A percentile compares a stretch with the other conserved stretches of the same genome.
Evolutionary conservation across 805 yeast species (phyloP).

Genomic region (Starmerella bombi): DNA sequence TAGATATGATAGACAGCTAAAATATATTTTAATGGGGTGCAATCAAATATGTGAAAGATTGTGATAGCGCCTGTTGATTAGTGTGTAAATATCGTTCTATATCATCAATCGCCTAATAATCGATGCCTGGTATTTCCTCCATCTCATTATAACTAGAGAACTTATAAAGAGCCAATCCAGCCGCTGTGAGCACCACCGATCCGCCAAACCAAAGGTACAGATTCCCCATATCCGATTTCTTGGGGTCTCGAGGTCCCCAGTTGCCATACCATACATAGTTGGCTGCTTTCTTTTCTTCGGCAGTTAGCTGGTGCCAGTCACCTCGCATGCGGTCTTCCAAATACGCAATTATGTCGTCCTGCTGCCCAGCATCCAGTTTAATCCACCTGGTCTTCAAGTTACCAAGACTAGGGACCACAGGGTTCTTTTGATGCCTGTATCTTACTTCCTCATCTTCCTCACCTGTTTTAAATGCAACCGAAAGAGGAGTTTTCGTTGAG

Average conservation of each 20-base stretch:
- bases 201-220: constrained; percentile 16
- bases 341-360: constrained; percentile 28
- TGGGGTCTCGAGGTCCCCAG: constrained; percentile 28
- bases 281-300: constrained; percentile 27
- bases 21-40: too few species aligned
- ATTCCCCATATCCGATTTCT: constrained; percentile 19
- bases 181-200: constrained; percentile 14
- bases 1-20: too few species aligned
- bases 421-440: constrained; percentile 24
- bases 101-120: constrained; percentile 4
- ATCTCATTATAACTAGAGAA: constrained; percentile 5
- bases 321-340: constrained; percentile 28
- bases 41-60: too few species aligned
- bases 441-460: constrained; percentile 23
- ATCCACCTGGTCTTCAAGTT: constrained; percentile 26
- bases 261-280: constrained; percentile 27
- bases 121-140: constrained; percentile 8
- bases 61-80: too few species aligned
- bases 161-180: constrained; percentile 23
- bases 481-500: constrained; percentile 19
- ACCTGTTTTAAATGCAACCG: constrained; percentile 21
- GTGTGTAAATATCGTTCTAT: too few species aligned
- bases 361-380: constrained; percentile 27
- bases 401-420: constrained; percentile 25
- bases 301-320: constrained; percentile 25